Evolutionary conservation across 345 rosid species (phyloP), one percentile per base, ranked within the genome.

Genomic region (Syzygium grande): DNA sequence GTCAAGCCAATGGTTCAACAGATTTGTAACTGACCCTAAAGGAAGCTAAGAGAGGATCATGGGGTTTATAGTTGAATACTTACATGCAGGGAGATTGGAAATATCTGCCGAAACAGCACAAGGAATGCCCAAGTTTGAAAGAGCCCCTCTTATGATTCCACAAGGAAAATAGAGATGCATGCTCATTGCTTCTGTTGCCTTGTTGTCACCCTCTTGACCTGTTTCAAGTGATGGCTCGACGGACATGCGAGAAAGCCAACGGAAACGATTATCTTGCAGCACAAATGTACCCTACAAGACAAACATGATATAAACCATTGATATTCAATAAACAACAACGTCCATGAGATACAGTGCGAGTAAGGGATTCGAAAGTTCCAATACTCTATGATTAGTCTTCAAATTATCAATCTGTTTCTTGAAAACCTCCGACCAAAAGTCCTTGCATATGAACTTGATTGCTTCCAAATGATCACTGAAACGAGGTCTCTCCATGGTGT

Each of bases 371-470:
- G 52, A 46, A 51, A 49, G 54, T 12, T 51, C 41, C 85, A 91
- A 87, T 90, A 98, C 99, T 91, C 96, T 94, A 87, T 98, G 99
- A 86, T 98, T 98, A 30, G 99, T 98, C 93, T 98, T 98, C 92
- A 98, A 88, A 90, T 97, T 98, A 91, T 98, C 99, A 3, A 97
- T 98, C 94, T 97, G 99, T 93, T 98, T 98, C 96, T 98, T 98
- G 93, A 98, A 98, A 85, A 98, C 87, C 92, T 96, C 99, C 6
- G 98, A 95, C 99, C 99, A 98, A 91, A 98, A 98, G 88, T 98
- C 99, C 91, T 98, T 98, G 94, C 99, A 98, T 87, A 98, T 98
- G 93, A 96, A 96, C 94, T 98, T 98, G 90, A 96, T 98, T 53
- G 99, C 99, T 89, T 97, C 99, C 14, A 97, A 90, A 93, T 97